Evolutionary conservation across 257 asterid species (phyloP).

Genomic region (Solanum pennellii): DNA sequence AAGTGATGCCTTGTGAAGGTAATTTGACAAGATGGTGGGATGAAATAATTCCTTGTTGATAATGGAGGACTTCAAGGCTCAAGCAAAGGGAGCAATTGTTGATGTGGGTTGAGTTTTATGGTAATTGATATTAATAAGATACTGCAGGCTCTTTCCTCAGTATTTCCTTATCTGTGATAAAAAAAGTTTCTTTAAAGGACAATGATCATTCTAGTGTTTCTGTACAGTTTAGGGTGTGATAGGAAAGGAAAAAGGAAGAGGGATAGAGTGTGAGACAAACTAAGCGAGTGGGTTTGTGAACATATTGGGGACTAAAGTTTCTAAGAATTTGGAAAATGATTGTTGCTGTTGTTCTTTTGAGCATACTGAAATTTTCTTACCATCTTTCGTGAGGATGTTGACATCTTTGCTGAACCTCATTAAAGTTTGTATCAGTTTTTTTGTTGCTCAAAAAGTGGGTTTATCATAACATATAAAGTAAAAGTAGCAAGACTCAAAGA

Average conservation of each 20-base stretch:
- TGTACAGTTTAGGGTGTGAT: background rate
- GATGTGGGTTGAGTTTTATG: background rate
- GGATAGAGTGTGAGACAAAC: background rate
- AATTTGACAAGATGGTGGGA: background rate
- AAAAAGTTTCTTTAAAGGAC: background rate
- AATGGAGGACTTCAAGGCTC: background rate
- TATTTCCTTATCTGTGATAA: background rate
- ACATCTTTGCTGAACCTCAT: background rate
- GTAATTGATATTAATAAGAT: background rate
- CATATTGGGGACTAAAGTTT: background rate
- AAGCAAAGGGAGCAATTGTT: background rate
- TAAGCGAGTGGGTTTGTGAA: background rate
- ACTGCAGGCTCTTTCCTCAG: background rate
- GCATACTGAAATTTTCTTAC: background rate
- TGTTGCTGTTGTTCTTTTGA: background rate
- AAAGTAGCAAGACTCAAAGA: background rate
- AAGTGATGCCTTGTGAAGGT: background rate
- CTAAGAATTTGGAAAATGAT: background rate
- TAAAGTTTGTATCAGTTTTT: background rate
- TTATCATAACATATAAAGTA: background rate
- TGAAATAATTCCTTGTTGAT: background rate
- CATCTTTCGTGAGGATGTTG: background rate
- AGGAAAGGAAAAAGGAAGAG: background rate
- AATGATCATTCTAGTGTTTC: background rate
- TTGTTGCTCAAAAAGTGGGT: background rate